Conservation (phyloP, 306 rosid genomes). For the Senna tora region DNA sequence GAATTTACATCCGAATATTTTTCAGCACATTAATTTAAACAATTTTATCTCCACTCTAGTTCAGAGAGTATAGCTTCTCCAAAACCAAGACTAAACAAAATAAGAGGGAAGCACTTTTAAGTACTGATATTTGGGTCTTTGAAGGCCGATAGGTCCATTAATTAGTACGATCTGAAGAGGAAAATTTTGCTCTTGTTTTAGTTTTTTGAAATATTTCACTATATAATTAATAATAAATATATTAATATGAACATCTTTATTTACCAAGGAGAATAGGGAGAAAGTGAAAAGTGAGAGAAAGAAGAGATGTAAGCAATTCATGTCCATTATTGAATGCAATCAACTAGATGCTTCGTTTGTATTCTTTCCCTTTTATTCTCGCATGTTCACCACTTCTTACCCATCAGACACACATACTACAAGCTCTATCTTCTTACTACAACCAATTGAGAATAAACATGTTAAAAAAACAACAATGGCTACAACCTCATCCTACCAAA, state of each 20-base stretch:
- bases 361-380: slow-evolving; percentile 5
- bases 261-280: background rate
- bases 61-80: background rate
- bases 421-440: background rate
- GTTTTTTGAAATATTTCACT: too few relatives aligned
- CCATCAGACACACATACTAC: background rate
- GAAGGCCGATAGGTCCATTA: too few relatives aligned
- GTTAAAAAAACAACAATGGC: background rate
- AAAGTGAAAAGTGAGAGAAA: background rate
- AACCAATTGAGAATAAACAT: slow-evolving; percentile 26
- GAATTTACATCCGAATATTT: background rate
- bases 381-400: background rate
- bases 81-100: too few relatives aligned
- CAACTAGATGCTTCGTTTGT: background rate
- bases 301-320: background rate
- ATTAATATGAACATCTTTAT: too few relatives aligned
- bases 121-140: too few relatives aligned
- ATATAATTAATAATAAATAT: too few relatives aligned
- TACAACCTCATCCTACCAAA: background rate
- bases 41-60: background rate
- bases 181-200: too few relatives aligned
- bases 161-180: too few relatives aligned
- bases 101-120: too few relatives aligned
- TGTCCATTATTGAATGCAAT: background rate
- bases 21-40: background rate